phyloP scores from a whole-genome alignment of 1,284 basidiomycete genomes.

The Apiotrichum gracile region DNA sequence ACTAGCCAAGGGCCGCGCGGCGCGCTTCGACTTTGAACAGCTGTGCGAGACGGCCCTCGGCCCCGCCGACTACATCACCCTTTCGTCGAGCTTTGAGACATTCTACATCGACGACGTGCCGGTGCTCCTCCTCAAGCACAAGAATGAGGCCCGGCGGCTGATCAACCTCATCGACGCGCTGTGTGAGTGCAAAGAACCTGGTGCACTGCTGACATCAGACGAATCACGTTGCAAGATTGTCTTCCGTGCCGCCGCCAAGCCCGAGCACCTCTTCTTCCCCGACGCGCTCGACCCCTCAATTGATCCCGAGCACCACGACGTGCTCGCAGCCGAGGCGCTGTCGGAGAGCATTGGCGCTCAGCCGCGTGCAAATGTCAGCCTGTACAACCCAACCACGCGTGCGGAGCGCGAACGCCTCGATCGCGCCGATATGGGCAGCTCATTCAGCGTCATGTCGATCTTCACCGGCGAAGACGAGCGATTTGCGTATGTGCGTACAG shows the following conservation, averaged over 20 bases:
- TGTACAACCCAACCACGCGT: conserved; percentile 50
- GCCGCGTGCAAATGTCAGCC: conserved; percentile 58
- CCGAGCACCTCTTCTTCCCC: conserved; percentile 59
- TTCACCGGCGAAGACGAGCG: conserved; percentile 66
- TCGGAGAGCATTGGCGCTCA: conserved; percentile 55
- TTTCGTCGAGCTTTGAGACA: conserved; percentile 57
- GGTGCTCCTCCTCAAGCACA: conserved; percentile 53
- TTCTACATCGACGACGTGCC: conserved; percentile 60
- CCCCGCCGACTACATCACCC: conserved; percentile 63
- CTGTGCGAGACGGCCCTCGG: conserved; percentile 63
- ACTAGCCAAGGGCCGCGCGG: conserved; percentile 48
- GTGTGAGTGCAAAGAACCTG: conserved; percentile 45
- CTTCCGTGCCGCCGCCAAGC: conserved; percentile 51
- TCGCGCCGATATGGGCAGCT: conserved; percentile 44
- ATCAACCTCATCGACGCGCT: conserved; percentile 68
- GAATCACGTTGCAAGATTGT: conserved; percentile 46
- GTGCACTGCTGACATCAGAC: conserved; percentile 22
- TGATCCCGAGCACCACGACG: conserved; percentile 33
- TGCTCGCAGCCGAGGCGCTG: conserved; percentile 57
- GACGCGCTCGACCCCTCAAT: conserved; percentile 45
- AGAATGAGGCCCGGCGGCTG: conserved; percentile 65
- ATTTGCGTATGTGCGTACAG: conserved; percentile 57
- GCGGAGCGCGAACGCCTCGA: conserved; percentile 29
- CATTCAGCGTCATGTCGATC: conserved; percentile 53
- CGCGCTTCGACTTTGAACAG: conserved; percentile 58